Percentiles rank a stretch among this genome's conserved stretches.
Conservation (phyloP, 805 yeast genomes). For the Candida orba region DNA sequence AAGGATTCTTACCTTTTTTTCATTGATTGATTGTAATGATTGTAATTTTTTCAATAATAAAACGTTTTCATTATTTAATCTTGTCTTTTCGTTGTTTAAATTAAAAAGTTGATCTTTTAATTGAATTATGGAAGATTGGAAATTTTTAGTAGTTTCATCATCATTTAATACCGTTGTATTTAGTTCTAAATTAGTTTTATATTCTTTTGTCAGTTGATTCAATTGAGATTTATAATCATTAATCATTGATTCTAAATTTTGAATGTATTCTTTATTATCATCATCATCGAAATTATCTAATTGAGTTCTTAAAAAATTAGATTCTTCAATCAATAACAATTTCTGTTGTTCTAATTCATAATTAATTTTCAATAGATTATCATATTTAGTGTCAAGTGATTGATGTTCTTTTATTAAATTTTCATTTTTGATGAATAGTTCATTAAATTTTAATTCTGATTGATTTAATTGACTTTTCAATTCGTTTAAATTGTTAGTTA, state of each 20-base stretch:
- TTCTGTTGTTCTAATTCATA: slow-evolving; percentile 45
- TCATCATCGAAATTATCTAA: slow-evolving; percentile 41
- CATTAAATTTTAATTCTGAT: slow-evolving; percentile 24
- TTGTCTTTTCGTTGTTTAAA: slow-evolving; percentile 30
- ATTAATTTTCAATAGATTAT: slow-evolving; percentile 26
- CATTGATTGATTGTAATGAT: slow-evolving; percentile 27
- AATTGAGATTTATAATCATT: slow-evolving; percentile 41
- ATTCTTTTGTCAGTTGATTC: slow-evolving; percentile 30
- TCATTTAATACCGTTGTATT: slow-evolving; percentile 25
- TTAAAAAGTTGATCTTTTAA: slow-evolving; percentile 36
- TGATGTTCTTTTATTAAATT: slow-evolving; percentile 21
- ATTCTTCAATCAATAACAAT: slow-evolving; percentile 48
- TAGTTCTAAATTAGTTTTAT: slow-evolving; percentile 23
- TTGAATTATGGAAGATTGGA: slow-evolving; percentile 24
- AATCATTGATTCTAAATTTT: slow-evolving; percentile 31
- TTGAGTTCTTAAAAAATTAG: slow-evolving; percentile 49
- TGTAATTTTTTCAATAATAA: slow-evolving; percentile 32
- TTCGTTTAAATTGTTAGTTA: slow-evolving; percentile 27
- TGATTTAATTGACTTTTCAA: slow-evolving; percentile 22
- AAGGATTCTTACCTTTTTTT: slow-evolving; percentile 41
- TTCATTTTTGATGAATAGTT: slow-evolving; percentile 34
- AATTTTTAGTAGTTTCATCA: slow-evolving; percentile 16
- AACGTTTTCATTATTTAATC: slow-evolving; percentile 29
- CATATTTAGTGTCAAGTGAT: slow-evolving; percentile 21
- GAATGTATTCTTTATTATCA: slow-evolving; percentile 17